These are phyloP conservation scores for Agaricus blazei DNA, from an alignment of 768 basidiomycete genomes.

Conservation along the genomic window DNA sequence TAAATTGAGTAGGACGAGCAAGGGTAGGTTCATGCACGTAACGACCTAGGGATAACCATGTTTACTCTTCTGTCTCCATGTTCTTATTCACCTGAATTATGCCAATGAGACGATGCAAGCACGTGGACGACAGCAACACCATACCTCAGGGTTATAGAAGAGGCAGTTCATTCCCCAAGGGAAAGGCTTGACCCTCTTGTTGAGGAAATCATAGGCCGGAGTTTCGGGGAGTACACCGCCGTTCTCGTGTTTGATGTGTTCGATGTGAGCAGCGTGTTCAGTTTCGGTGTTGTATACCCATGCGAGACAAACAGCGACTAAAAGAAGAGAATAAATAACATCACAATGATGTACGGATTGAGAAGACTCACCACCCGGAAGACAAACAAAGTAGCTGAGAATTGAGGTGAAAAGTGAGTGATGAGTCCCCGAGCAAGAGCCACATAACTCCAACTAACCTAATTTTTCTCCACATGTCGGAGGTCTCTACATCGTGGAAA, in stretches of 20 bases:
- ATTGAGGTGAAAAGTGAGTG: conserved; percentile 14
- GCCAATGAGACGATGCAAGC: not conserved
- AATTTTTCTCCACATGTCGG: conserved; percentile 84
- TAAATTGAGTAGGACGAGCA: not conserved
- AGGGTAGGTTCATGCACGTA: conserved; percentile 7
- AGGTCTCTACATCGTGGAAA: conserved; percentile 47
- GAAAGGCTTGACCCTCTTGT: conserved; percentile 71
- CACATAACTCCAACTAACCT: conserved; percentile 40
- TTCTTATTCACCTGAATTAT: conserved; percentile 60
- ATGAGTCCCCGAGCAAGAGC: conserved; percentile 4
- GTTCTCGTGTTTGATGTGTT: conserved; percentile 69
- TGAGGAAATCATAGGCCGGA: conserved; percentile 74
- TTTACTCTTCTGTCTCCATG: conserved; percentile 26
- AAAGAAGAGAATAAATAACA: not conserved
- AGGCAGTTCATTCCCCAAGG: conserved; percentile 84
- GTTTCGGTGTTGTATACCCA: conserved; percentile 54
- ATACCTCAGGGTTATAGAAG: conserved; percentile 74
- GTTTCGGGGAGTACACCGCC: conserved; percentile 65
- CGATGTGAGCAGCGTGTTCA: conserved; percentile 67
- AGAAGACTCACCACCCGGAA: conserved; percentile 62
- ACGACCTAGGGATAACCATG: not conserved
- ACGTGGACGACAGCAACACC: conserved; percentile 16
- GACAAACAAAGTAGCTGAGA: conserved; percentile 64
- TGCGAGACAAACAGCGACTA: conserved; percentile 45
- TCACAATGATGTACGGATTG: not conserved